Evolutionary conservation across 2,329 filamentous ascomycete species (phyloP), one percentile per base, ranked within the genome.

Genomic region (Neoascochyta sp.): DNA sequence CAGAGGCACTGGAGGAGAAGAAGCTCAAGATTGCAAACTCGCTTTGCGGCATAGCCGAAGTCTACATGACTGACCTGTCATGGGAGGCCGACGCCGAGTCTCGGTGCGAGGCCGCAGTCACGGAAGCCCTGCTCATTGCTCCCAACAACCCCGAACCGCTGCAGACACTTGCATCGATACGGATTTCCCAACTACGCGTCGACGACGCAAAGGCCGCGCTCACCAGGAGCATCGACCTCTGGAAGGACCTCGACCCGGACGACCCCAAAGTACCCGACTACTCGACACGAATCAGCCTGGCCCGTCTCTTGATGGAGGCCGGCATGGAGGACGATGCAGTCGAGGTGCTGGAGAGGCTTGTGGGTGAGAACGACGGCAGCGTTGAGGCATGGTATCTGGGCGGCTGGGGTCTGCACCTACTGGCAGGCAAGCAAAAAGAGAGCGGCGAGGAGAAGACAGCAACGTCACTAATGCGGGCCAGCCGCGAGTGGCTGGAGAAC

Each of bases 21-120:
- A 83, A 83, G 60, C 72, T 74, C 45, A 92, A 92, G 64, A 73
- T 96, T 19, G 86, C 88, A 2, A 87, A 87, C 49, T 86, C 89
- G n/a, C 74, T 98, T 19, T 98, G 93, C 64, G 87, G 86, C 16
- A 86, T 96, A 39, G 81, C 86, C 5, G 92, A 98, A 68, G 87
- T 98, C 27, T 98, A 95, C 71, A 98, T 98, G 92, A 98, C 92
- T 8, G 92, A 98, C 68, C 68, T 96, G 50, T 92, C 85, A 52
- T 81, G 75, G 86, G 89, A 95, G 65, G 79, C 81, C 29, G 88
- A 95, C 56, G 92, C 90, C 4, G 92, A 98, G 68, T 70, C 76
- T 45, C 78, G 82, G 47, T 98, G 93, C 69, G 90, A 98, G 65
- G 70, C 78, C 4, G 78, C 95, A 36, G 78, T 96, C 43, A 94